These are phyloP conservation scores for Isabelozyma rhagii DNA, from an alignment of 805 yeast genomes.

Conservation along the genomic window DNA sequence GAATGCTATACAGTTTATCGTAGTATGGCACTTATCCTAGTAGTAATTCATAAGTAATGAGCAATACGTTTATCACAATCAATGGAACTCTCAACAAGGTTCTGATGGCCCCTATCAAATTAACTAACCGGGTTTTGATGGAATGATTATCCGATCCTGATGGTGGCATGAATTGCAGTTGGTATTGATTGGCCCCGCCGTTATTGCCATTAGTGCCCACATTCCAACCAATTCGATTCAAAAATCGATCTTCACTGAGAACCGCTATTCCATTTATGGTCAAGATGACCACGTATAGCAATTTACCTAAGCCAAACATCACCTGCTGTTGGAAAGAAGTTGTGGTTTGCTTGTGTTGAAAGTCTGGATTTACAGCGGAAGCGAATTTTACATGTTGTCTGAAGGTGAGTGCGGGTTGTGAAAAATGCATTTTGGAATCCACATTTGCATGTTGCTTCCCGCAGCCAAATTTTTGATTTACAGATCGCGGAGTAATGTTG, in stretches of 20 bases:
- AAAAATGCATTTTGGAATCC: no score
- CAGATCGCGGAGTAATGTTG: no score
- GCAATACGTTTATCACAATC: conserved; percentile 61
- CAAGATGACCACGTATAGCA: conserved; percentile 55
- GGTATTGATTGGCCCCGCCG: conserved; percentile 14
- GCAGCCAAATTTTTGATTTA: no score
- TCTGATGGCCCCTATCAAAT: conserved; percentile 69
- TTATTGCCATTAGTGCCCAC: conserved; percentile 12
- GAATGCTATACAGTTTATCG: not conserved
- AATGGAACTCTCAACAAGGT: conserved; percentile 74
- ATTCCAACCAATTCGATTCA: conserved; percentile 54
- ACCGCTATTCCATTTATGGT: conserved; percentile 74
- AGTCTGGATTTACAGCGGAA: no score
- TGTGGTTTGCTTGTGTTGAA: not conserved
- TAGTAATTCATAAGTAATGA: conserved; percentile 67
- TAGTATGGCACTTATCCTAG: conserved; percentile 44
- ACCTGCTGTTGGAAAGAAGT: not conserved
- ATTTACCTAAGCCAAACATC: conserved; percentile 62
- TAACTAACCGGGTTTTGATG: conserved; percentile 56
- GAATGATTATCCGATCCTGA: conserved; percentile 34
- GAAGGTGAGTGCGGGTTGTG: no score
- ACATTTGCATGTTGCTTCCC: no score
- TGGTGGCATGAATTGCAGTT: conserved; percentile 37
- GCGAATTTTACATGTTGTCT: no score
- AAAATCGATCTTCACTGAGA: conserved; percentile 74